Conservation (phyloP, 2,329 filamentous ascomycete genomes). For the Botrytis hyacinthi region DNA sequence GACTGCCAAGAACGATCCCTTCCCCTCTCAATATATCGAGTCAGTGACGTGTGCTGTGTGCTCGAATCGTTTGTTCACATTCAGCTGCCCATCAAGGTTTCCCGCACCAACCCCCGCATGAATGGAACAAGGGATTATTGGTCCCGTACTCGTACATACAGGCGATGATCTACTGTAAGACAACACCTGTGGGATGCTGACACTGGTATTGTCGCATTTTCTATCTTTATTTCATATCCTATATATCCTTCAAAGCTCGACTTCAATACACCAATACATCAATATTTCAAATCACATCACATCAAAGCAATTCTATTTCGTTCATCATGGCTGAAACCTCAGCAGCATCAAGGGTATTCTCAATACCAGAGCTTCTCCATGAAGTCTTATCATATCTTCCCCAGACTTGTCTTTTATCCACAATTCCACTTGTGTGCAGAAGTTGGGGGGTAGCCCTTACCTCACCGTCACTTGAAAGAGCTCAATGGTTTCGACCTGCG, state of each 20-base stretch:
- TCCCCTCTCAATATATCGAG: neutral
- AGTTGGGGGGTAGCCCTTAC: constrained; percentile 8
- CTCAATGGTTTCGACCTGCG: constrained; percentile 11
- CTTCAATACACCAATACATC: neutral
- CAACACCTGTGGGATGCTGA: neutral
- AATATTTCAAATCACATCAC: neutral
- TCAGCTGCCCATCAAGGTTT: neutral
- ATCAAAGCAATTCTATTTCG: neutral
- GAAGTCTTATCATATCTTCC: constrained; percentile 18
- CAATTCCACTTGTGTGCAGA: constrained; percentile 5
- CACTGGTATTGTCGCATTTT: neutral
- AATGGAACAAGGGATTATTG: neutral
- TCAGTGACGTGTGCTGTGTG: neutral
- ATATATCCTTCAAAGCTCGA: neutral
- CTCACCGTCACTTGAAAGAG: constrained; percentile 13
- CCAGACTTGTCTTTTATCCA: constrained; percentile 9
- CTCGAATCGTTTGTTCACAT: neutral
- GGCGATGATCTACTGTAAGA: neutral
- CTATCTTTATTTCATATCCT: neutral
- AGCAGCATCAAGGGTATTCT: constrained; percentile 10
- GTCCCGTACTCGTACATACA: neutral
- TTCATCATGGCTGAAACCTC: constrained; percentile 6
- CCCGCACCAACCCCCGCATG: neutral
- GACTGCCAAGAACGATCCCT: neutral
- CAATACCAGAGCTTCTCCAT: constrained; percentile 16